A percentile compares a stretch with the other conserved stretches of the same genome.
phyloP scores from a whole-genome alignment of 306 rosid genomes.

The Ziziphus jujuba region DNA sequence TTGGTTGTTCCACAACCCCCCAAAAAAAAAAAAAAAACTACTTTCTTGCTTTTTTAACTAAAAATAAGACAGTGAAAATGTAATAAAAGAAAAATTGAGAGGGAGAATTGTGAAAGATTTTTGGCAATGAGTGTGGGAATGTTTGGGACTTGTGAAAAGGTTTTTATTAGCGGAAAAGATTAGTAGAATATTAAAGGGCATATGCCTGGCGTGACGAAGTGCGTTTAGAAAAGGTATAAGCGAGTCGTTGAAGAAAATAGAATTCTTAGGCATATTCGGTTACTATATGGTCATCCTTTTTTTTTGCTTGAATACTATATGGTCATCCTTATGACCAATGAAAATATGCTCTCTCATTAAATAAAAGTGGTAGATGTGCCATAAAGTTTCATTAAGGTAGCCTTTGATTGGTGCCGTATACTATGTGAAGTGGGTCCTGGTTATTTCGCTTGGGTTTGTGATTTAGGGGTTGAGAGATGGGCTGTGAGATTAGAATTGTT shows the following conservation, averaged over 20 bases:
- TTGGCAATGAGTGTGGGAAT: slow-evolving; percentile 17
- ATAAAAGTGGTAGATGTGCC: neutral
- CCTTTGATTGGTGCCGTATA: slow-evolving; percentile 6
- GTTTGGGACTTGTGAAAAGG: neutral
- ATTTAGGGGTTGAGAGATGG: slow-evolving; percentile 11
- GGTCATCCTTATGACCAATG: slow-evolving; percentile 30
- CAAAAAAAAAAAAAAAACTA: too few species aligned
- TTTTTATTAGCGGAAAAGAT: slow-evolving; percentile 33
- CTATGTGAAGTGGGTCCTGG: neutral
- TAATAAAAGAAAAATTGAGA: neutral
- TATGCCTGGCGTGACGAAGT: slow-evolving; percentile 79
- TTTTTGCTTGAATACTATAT: neutral
- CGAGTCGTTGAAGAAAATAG: slow-evolving; percentile 44
- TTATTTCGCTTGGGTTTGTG: neutral
- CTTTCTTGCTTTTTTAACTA: neutral
- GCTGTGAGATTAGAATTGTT: slow-evolving; percentile 20
- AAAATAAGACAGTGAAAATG: neutral
- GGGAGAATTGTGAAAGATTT: neutral
- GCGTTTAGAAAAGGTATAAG: slow-evolving; percentile 46
- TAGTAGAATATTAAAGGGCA: slow-evolving; percentile 68
- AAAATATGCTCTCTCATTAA: neutral
- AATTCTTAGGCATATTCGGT: slow-evolving; percentile 74
- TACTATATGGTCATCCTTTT: slow-evolving; percentile 28
- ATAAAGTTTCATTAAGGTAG: neutral
- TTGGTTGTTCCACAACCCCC: neutral